These are phyloP conservation scores for Solanum ossicruentum DNA, from an alignment of 257 asterid species.

Conservation along the genomic window DNA sequence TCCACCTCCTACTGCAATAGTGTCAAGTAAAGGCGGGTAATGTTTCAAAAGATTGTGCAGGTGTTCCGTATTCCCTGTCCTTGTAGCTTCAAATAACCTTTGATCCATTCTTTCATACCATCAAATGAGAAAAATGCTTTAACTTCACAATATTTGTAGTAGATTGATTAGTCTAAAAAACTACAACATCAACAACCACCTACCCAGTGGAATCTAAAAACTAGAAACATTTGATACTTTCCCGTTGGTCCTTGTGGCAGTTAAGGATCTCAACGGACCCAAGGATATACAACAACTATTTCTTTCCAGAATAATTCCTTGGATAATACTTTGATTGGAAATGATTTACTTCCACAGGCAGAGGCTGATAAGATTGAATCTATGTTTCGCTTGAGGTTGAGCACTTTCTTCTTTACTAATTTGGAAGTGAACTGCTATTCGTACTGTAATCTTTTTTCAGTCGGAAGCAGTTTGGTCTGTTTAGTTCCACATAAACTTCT, in stretches of 20 bases:
- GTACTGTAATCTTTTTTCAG: neutral
- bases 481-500: neutral
- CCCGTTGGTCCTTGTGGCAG: no score
- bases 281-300: constrained; percentile 23
- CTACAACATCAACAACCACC: neutral
- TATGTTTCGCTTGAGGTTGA: no score
- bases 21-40: neutral
- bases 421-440: no score
- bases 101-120: neutral
- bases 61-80: neutral
- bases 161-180: no score
- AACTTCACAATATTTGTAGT: no score
- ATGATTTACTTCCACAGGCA: constrained; percentile 83
- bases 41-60: neutral
- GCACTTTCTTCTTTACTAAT: no score
- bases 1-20: neutral
- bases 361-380: constrained; percentile 38
- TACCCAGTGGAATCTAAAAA: no score
- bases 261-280: constrained; percentile 49
- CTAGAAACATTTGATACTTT: no score
- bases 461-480: neutral
- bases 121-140: neutral
- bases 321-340: constrained; percentile 35
- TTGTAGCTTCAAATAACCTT: neutral
- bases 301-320: constrained; percentile 36